A percentile compares a stretch with the other conserved stretches of the same genome.
phyloP scores from a whole-genome alignment of 75 land plant species.

The Selaginella tamariscina region DNA sequence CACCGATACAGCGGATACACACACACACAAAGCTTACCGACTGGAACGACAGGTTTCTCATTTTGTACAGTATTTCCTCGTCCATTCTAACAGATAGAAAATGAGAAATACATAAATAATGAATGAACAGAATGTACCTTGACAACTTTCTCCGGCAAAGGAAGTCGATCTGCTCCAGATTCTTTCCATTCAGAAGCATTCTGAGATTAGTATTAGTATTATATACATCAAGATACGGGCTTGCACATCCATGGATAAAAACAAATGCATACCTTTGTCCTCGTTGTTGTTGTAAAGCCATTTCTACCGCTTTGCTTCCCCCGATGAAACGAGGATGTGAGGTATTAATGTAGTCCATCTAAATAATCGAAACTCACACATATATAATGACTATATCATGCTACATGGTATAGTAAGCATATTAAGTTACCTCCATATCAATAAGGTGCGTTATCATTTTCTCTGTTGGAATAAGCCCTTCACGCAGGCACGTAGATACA shows the following conservation, averaged over 20 bases:
- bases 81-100: conserved; percentile 8
- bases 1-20: no score
- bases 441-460: neutral
- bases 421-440: neutral
- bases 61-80: conserved; percentile 4
- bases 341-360: conserved; percentile 31
- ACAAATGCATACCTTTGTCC: neutral
- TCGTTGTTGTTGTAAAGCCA: conserved; percentile 22
- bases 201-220: no score
- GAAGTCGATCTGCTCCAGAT: conserved; percentile 37
- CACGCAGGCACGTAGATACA: neutral
- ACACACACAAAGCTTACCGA: neutral
- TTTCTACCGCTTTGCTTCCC: conserved; percentile 28
- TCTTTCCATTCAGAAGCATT: conserved; percentile 29
- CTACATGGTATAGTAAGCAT: no score
- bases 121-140: neutral
- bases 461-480: neutral
- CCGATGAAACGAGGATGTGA: conserved; percentile 27
- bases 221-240: neutral
- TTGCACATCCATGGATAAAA: neutral
- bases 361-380: neutral
- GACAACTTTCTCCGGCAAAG: no score
- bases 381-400: no score
- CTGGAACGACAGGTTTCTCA: conserved; percentile 17
- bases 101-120: neutral